These are phyloP conservation scores for Holtermannia corniformis DNA, from an alignment of 768 basidiomycete species.

Conservation along the genomic window DNA sequence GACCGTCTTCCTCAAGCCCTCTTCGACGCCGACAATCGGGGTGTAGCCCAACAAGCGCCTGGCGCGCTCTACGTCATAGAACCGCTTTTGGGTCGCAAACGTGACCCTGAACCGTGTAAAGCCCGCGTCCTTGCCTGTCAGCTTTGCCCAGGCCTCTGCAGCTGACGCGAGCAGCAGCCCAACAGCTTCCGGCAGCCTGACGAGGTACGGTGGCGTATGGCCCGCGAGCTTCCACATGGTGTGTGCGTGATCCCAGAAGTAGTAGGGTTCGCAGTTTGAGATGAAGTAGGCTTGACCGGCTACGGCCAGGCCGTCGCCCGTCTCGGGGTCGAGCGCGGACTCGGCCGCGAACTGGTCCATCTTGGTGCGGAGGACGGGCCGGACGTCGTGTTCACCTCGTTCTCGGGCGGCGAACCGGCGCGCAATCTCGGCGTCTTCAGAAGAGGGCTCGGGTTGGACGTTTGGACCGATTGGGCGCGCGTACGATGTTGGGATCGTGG, in stretches of 20 bases:
- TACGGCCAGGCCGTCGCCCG: conserved; percentile 53
- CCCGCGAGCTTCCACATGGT: conserved; percentile 56
- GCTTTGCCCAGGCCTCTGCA: conserved; percentile 63
- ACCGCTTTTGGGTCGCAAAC: conserved; percentile 67
- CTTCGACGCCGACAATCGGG: conserved; percentile 76
- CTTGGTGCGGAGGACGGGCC: conserved; percentile 60
- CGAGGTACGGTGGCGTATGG: conserved; percentile 49
- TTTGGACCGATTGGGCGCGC: conserved; percentile 79
- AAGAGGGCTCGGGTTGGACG: conserved; percentile 47
- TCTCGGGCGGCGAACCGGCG: conserved; percentile 43
- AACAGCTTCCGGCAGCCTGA: conserved; percentile 53
- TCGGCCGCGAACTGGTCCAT: conserved; percentile 64
- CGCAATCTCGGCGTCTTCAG: conserved; percentile 49
- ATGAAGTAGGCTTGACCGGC: conserved; percentile 94
- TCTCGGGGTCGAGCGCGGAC: conserved; percentile 45
- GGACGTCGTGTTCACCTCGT: conserved; percentile 40
- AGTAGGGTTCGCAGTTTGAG: conserved; percentile 89
- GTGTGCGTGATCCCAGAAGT: conserved; percentile 91
- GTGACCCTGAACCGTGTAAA: conserved; percentile 79
- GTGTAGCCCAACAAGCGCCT: conserved; percentile 85
- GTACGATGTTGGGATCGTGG: conserved; percentile 64
- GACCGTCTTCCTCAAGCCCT: conserved; percentile 70
- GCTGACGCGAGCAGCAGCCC: conserved; percentile 63
- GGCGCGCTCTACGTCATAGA: conserved; percentile 80
- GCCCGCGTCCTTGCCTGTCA: conserved; percentile 67